Evolutionary conservation across 1,139 yeast species (phyloP).

Genomic region (Taphrina wiesneri): DNA sequence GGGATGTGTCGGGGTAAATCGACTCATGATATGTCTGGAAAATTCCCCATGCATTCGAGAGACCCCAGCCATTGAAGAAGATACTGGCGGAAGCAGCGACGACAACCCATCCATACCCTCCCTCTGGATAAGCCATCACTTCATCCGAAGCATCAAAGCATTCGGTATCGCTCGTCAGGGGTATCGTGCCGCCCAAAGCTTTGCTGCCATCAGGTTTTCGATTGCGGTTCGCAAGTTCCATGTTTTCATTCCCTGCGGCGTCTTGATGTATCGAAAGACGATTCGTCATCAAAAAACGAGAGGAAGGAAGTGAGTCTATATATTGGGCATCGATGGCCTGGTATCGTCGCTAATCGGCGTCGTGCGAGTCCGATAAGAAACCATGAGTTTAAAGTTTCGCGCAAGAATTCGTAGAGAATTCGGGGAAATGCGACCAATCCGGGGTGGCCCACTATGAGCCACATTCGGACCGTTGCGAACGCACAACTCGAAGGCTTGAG

Average conservation of each 20-base stretch:
- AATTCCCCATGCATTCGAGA: conserved; percentile 42
- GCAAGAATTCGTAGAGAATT: not conserved
- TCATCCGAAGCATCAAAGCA: not conserved
- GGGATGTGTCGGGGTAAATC: conserved; percentile 51
- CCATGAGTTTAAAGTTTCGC: not conserved
- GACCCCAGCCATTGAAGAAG: conserved; percentile 34
- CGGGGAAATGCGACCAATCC: not conserved
- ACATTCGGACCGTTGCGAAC: too few species aligned
- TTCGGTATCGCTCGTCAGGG: not conserved
- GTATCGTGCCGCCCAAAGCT: not conserved
- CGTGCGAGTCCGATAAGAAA: not conserved
- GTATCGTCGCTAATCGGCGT: too few species aligned
- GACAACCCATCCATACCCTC: conserved; percentile 30
- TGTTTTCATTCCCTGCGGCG: not conserved
- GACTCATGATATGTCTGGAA: conserved; percentile 59
- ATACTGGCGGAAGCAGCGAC: conserved; percentile 20
- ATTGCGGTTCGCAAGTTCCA: not conserved
- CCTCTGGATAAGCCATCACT: conserved; percentile 18
- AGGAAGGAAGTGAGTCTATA: not conserved
- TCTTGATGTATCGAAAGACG: not conserved
- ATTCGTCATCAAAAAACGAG: not conserved
- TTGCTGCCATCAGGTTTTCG: not conserved
- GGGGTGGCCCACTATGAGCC: not conserved
- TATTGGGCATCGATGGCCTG: not conserved
- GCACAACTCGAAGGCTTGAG: too few species aligned